Percentiles rank a stretch among this genome's conserved stretches.
Conservation (phyloP, 2,329 filamentous ascomycete species). For the Penicillium sp. region DNA sequence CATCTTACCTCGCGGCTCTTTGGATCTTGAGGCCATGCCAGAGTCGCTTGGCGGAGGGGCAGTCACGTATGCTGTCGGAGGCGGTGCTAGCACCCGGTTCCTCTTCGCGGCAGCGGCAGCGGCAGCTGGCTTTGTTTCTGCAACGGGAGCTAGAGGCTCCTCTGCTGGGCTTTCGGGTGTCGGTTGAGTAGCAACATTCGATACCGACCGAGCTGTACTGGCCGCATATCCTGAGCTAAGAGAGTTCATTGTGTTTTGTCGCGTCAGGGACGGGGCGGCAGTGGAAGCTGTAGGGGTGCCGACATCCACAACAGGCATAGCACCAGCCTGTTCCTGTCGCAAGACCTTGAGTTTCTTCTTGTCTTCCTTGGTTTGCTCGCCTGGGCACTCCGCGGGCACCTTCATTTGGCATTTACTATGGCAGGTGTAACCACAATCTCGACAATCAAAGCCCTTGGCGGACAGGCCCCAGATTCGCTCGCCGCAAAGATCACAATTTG, state of each 20-base stretch:
- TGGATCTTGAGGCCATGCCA: constrained; percentile 30
- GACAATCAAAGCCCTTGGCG: constrained; percentile 93
- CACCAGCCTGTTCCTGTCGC: constrained; percentile 75
- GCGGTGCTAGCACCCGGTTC: constrained; percentile 80
- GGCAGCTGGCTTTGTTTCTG: constrained; percentile 30
- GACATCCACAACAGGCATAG: constrained; percentile 44
- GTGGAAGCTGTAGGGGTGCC: constrained; percentile 43
- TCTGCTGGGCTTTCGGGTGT: constrained; percentile 53
- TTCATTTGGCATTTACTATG: constrained; percentile 99
- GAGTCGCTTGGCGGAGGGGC: constrained; percentile 56
- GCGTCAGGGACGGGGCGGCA: constrained; percentile 67
- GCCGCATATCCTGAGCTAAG: constrained; percentile 84
- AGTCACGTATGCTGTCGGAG: constrained; percentile 76
- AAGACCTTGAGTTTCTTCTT: constrained; percentile 89
- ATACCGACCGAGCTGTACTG: constrained; percentile 73
- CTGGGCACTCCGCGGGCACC: constrained; percentile 91
- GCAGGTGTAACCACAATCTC: constrained; percentile 95
- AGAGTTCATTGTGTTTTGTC: constrained; percentile 87
- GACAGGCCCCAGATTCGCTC: constrained; percentile 97
- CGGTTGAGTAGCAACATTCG: constrained; percentile 56
- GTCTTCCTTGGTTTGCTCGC: constrained; percentile 90
- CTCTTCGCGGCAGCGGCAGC: constrained; percentile 45
- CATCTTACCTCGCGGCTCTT: constrained; percentile 78
- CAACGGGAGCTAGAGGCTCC: constrained; percentile 39
- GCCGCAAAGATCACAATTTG: constrained; percentile 94